Evolutionary conservation across 129 eudicot species (phyloP), one percentile per base, ranked within the genome.

Genomic region (Oenanthe sinensis): DNA sequence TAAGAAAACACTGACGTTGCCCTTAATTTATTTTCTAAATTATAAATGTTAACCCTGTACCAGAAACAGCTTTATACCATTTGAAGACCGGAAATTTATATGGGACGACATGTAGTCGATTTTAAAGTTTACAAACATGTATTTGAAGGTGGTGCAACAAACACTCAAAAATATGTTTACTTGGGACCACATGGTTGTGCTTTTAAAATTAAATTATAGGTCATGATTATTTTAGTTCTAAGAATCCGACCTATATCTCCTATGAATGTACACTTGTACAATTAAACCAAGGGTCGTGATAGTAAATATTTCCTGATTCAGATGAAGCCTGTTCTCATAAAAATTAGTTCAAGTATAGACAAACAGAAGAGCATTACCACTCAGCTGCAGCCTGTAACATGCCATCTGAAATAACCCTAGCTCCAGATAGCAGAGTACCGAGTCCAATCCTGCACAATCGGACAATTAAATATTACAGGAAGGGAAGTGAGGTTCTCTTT

Each of bases 301-400:
- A 28, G 28, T 39, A 39, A 39, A 39, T 39, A 39, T 39, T 39
- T 3, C 39, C 19, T 28, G 37, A 63, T 63, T 63, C 39, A 3
- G 71, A n/a, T 73, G 12, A 73, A 7, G 43, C 43, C 65, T 16
- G 20, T 75, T 75, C 39, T 45, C 43, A 74, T 44, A 15, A 22
- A 74, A 3, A 13, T 30, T 20, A n/a, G 15, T 24, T 60, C 33
- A 48, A 40, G 12, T 50, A 15, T 52, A 42, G 68, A 75, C 43
- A n/a, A 16, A 71, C 71, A 19, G 43, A 71, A 78, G 71, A 74
- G 75, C 76, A 69, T 72, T 88, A 95, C 98, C 97, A 89, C 82
- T 91, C 98, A 78, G 98, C 96, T 80, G 98, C 97, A 75, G 98
- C 98, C 83, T 95, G 98, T 90, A 95, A 80, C 98, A 95, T 95